Evolutionary conservation across 2,329 filamentous ascomycete genomes (phyloP).

Genomic region (Pseudocercospora fuligena): DNA sequence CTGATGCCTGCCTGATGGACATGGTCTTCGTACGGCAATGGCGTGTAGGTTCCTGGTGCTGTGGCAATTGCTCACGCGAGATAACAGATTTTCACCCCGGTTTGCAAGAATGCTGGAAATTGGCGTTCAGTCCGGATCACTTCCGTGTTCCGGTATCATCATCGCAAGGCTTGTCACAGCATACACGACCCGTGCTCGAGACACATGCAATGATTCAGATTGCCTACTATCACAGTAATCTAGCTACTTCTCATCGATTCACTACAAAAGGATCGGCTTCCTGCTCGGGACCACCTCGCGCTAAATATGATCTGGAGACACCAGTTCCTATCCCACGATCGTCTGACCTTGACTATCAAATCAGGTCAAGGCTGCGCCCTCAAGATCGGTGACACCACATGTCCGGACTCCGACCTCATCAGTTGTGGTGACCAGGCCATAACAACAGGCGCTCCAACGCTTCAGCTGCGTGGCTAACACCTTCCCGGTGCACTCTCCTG

Average conservation of each 20-base stretch:
- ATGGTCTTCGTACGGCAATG: not conserved
- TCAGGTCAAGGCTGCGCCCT: not conserved
- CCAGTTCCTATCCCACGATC: too few species aligned
- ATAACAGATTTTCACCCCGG: not conserved
- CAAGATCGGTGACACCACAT: not conserved
- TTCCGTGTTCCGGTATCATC: not conserved
- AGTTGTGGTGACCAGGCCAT: not conserved
- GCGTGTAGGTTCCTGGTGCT: not conserved
- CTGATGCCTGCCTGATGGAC: not conserved
- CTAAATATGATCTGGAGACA: not conserved
- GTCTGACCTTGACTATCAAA: too few species aligned
- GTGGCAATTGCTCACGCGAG: not conserved
- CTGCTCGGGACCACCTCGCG: not conserved
- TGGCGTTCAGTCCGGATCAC: not conserved
- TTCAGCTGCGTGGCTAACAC: not conserved
- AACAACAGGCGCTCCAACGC: slow-evolving; percentile 6
- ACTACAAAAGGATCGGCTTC: not conserved
- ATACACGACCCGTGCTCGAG: too few species aligned
- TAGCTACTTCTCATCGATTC: not conserved
- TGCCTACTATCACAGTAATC: not conserved
- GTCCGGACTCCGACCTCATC: not conserved
- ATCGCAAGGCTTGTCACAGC: not conserved
- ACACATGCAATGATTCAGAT: not conserved
- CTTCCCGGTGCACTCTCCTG: too few species aligned
- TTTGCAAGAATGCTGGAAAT: not conserved